Evolutionary conservation across 108 stramenopile species (phyloP).

Genomic region (Nitzschia sp.): DNA sequence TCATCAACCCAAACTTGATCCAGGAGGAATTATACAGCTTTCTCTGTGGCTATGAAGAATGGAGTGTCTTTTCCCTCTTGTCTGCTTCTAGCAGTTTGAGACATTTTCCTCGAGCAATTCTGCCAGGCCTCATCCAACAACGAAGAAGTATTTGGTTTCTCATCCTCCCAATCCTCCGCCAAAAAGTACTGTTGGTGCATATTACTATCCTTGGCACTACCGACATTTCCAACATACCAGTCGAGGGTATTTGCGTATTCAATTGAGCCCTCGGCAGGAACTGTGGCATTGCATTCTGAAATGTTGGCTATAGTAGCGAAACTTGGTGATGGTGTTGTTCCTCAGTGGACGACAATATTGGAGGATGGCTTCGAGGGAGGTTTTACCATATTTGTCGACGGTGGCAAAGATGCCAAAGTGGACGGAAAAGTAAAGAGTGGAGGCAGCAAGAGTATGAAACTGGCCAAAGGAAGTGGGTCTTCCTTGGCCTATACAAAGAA

Average conservation of each 20-base stretch:
- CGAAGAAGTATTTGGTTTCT: background rate
- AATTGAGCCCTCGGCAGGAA: slow-evolving; percentile 23
- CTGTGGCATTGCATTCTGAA: slow-evolving; percentile 31
- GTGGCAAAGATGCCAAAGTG: background rate
- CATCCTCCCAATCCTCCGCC: slow-evolving; percentile 2
- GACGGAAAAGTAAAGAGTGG: background rate
- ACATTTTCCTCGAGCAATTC: no score
- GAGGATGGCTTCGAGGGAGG: background rate
- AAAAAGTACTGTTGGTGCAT: slow-evolving; percentile 21
- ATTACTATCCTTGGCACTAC: slow-evolving; percentile 44
- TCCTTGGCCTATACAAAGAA: background rate
- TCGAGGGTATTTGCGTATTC: slow-evolving; percentile 22
- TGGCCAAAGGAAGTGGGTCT: background rate
- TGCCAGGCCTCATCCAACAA: no score
- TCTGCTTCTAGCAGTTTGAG: no score
- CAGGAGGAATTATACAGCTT: no score
- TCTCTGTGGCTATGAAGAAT: no score
- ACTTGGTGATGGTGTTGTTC: background rate
- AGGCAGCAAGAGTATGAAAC: background rate
- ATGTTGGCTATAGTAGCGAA: slow-evolving; percentile 3
- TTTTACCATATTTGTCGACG: background rate
- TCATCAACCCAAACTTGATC: no score
- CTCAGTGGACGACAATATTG: background rate
- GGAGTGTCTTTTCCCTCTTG: no score
- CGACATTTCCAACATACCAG: slow-evolving; percentile 29